Conservation (phyloP, 129 eudicot genomes). For the Flaveria linearis region DNA sequence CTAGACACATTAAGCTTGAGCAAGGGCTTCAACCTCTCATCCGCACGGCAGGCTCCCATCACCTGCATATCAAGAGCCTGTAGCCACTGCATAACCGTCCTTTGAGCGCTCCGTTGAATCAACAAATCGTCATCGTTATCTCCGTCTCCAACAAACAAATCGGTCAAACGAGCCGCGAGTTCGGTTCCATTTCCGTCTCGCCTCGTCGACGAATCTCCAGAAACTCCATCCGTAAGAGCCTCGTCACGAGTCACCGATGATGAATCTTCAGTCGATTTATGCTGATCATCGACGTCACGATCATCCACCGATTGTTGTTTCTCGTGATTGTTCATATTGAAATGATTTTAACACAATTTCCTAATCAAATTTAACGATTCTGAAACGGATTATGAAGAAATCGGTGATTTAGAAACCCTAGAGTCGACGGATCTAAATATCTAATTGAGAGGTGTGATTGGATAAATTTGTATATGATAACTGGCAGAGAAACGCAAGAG, state of each 20-base stretch:
- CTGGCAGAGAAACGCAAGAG: conserved; percentile 25
- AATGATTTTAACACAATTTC: conserved; percentile 6
- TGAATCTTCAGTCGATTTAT: conserved; percentile 26
- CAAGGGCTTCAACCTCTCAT: conserved; percentile 89
- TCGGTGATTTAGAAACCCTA: conserved; percentile 10
- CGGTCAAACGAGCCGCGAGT: conserved; percentile 54
- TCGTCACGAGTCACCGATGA: not conserved
- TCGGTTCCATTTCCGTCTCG: conserved; percentile 31
- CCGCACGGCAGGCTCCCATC: conserved; percentile 93
- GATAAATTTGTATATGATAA: conserved; percentile 13
- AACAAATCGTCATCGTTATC: conserved; percentile 57
- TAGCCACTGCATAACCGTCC: conserved; percentile 63
- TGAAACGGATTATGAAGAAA: not conserved
- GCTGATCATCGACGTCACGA: conserved; percentile 38
- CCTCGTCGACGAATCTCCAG: conserved; percentile 32
- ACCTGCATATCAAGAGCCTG: conserved; percentile 86
- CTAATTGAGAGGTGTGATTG: conserved; percentile 15
- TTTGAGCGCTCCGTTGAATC: conserved; percentile 49
- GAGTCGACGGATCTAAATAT: conserved; percentile 16
- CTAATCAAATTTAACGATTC: not conserved
- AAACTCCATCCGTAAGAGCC: conserved; percentile 4
- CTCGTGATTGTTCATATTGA: conserved; percentile 41
- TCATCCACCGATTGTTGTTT: conserved; percentile 43
- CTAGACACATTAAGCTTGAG: conserved; percentile 63
- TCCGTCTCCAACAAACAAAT: conserved; percentile 51